Evolutionary conservation across 2,329 filamentous ascomycete genomes (phyloP).

Genomic region (Cadophora sp.): DNA sequence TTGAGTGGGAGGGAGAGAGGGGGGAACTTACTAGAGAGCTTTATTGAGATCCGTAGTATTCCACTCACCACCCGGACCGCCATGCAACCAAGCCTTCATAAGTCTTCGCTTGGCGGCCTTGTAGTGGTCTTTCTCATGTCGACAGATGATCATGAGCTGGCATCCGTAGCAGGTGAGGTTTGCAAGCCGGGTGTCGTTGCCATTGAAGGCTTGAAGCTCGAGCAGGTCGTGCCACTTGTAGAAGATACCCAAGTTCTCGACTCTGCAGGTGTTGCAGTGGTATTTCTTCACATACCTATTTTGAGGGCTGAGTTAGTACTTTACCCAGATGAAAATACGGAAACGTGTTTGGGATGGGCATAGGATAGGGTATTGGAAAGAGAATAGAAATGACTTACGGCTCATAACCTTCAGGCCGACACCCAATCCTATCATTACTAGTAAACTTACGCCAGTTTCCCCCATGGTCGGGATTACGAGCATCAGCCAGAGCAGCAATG

Average conservation of each 20-base stretch:
- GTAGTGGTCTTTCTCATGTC: constrained; percentile 39
- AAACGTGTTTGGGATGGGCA: background rate
- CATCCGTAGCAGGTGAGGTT: constrained; percentile 36
- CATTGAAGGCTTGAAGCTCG: constrained; percentile 29
- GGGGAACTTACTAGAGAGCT: background rate
- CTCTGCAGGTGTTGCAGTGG: background rate
- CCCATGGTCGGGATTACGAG: constrained; percentile 16
- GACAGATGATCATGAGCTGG: constrained; percentile 25
- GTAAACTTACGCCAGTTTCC: background rate
- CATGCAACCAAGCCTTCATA: constrained; percentile 33
- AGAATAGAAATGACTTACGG: background rate
- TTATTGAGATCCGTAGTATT: constrained; percentile 23
- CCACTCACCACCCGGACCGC: constrained; percentile 14
- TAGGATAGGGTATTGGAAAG: background rate
- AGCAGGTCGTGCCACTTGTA: constrained; percentile 13
- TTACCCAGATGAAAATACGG: background rate
- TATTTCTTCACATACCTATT: background rate
- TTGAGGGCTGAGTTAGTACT: background rate
- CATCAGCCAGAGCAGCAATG: constrained; percentile 34
- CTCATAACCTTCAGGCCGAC: constrained; percentile 18
- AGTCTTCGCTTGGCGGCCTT: constrained; percentile 36
- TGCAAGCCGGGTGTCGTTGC: background rate
- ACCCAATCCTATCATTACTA: background rate
- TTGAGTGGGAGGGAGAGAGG: background rate
- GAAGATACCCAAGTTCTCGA: constrained; percentile 10